A percentile compares a stretch with the other conserved stretches of the same genome.
Conservation (phyloP, 2,329 filamentous ascomycete genomes). For the Ceratocystis huliohia region DNA sequence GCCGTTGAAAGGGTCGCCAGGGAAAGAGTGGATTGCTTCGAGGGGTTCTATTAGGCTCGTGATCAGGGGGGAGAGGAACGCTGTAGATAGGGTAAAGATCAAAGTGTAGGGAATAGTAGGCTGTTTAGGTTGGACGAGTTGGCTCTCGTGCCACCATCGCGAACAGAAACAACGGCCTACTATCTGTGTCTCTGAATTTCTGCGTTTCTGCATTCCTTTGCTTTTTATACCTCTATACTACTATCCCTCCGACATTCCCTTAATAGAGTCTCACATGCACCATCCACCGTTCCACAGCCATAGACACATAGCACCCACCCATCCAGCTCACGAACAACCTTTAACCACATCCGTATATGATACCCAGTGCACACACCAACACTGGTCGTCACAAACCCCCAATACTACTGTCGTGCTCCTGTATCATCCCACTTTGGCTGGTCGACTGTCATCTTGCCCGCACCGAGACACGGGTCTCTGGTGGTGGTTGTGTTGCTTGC, state of each 20-base stretch:
- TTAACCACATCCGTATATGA: not conserved
- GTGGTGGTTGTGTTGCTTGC: not conserved
- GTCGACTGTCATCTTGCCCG: not conserved
- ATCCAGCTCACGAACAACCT: no score
- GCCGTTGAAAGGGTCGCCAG: constrained; percentile 31
- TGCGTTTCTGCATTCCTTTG: no score
- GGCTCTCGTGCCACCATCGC: not conserved
- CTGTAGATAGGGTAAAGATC: not conserved
- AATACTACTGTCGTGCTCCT: not conserved
- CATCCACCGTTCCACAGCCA: no score
- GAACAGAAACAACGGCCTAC: not conserved
- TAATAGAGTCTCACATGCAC: no score
- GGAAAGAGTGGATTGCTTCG: constrained; percentile 28
- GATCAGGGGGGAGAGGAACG: not conserved
- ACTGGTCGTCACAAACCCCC: not conserved
- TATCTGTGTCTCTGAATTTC: no score
- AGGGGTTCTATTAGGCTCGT: constrained; percentile 24
- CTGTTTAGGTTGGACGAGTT: not conserved
- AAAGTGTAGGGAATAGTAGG: not conserved
- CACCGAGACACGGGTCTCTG: not conserved
- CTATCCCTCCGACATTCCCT: no score
- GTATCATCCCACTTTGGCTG: not conserved
- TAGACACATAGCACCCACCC: no score
- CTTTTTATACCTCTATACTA: no score
- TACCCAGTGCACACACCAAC: not conserved